Conservation (phyloP, 2,329 filamentous ascomycete genomes). For the Pseudogymnoascus sp. region DNA sequence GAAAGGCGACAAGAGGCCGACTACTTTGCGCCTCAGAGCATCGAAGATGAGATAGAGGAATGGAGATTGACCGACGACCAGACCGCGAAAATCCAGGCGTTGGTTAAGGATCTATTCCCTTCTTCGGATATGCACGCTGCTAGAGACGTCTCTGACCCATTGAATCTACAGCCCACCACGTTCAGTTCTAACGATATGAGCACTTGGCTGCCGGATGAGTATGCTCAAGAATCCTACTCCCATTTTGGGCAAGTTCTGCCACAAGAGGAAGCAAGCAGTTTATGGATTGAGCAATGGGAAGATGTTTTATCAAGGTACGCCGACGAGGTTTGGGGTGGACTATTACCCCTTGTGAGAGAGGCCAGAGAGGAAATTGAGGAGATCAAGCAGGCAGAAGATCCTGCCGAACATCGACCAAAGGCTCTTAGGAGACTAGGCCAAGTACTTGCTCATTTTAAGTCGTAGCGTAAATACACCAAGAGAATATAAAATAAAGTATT, state of each 20-base stretch:
- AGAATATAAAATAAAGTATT: background rate
- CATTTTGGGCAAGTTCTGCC: conserved; percentile 11
- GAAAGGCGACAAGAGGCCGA: conserved; percentile 23
- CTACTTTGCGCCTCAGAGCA: conserved; percentile 17
- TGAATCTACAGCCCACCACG: conserved; percentile 21
- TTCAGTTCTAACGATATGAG: conserved; percentile 6
- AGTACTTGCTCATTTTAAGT: conserved; percentile 13
- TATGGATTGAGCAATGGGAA: conserved; percentile 50
- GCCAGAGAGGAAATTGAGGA: conserved; percentile 50
- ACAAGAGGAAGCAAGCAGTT: conserved; percentile 20
- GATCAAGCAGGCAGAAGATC: conserved; percentile 24
- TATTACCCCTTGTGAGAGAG: conserved; percentile 48
- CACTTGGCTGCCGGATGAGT: conserved; percentile 20
- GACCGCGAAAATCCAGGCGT: conserved; percentile 19
- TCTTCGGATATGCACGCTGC: conserved; percentile 16
- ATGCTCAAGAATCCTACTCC: conserved; percentile 14
- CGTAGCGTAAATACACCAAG: background rate
- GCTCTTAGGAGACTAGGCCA: conserved; percentile 13
- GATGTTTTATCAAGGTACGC: conserved; percentile 49
- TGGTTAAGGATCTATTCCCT: conserved; percentile 23
- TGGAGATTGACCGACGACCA: conserved; percentile 26
- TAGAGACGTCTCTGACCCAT: conserved; percentile 16
- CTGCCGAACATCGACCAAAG: conserved; percentile 5
- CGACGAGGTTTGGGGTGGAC: conserved; percentile 63
- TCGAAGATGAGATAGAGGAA: conserved; percentile 23